Percentiles rank a stretch among this genome's conserved stretches.
Conservation (phyloP, 106 monocot genomes). For the Cymbidium sinense region DNA sequence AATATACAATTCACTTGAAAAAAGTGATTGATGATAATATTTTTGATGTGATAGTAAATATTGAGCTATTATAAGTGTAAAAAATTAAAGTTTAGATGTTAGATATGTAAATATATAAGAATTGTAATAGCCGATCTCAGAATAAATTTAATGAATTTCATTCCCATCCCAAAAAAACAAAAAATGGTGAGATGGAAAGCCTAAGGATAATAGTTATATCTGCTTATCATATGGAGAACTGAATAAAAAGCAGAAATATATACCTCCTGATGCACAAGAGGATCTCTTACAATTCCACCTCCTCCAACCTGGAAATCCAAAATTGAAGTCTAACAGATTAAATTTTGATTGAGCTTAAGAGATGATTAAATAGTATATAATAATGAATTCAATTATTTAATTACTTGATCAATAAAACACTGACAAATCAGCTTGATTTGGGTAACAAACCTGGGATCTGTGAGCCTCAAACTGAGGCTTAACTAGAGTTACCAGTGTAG, state of each 20-base stretch:
- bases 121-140: no score
- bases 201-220: neutral
- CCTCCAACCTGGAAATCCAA: conserved; percentile 61
- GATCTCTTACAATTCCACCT: conserved; percentile 95
- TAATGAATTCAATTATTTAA: neutral
- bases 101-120: no score
- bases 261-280: conserved; percentile 91
- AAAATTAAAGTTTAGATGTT: no score
- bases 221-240: neutral
- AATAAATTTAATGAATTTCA: no score
- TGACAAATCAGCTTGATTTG: neutral
- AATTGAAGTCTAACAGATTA: neutral
- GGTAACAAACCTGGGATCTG: conserved; percentile 65
- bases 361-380: neutral
- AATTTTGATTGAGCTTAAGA: neutral
- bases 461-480: conserved; percentile 99
- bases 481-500: conserved; percentile 74
- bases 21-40: no score
- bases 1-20: no score
- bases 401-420: neutral
- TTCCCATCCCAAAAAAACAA: neutral
- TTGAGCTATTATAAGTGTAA: no score
- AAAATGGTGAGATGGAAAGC: neutral
- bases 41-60: no score
- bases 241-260: neutral